These are phyloP conservation scores for Globisporangium okanoganense DNA, from an alignment of 352 stramenopile species.

Conservation along the genomic window DNA sequence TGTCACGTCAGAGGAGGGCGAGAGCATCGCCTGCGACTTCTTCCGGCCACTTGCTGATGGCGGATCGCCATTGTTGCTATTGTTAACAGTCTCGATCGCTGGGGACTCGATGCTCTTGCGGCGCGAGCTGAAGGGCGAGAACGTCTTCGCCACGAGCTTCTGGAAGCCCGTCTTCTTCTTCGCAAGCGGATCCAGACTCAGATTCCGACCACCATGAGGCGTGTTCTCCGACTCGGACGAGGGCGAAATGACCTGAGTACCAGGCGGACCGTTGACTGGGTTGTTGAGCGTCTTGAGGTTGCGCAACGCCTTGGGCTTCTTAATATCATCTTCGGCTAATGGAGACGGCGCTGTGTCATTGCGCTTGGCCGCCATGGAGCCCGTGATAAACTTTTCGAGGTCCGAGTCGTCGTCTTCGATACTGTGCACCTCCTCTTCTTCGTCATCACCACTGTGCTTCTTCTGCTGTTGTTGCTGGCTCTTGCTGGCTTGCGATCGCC, in stretches of 20 bases:
- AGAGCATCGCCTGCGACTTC: not conserved
- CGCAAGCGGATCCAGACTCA: not conserved
- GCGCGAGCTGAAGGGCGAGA: conserved; percentile 55
- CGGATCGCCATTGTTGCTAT: conserved; percentile 5
- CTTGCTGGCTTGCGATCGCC: not conserved
- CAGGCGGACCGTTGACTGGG: not conserved
- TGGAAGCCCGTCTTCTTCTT: conserved; percentile 55
- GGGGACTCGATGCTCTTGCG: conserved; percentile 23
- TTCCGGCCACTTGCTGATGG: not conserved
- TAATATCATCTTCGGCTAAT: not conserved
- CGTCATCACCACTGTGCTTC: conserved; percentile 10
- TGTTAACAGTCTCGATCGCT: conserved; percentile 1
- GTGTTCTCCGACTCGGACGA: conserved; percentile 17
- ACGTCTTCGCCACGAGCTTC: conserved; percentile 54
- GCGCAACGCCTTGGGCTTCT: not conserved
- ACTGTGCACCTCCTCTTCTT: conserved; percentile 10
- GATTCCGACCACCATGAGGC: conserved; percentile 2
- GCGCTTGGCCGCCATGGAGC: conserved; percentile 17
- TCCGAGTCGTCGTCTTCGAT: conserved; percentile 22
- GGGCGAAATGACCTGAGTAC: conserved; percentile 7
- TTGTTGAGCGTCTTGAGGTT: conserved; percentile 5
- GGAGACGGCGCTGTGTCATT: not conserved
- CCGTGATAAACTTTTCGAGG: conserved; percentile 23
- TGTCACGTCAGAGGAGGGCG: conserved; percentile 1
- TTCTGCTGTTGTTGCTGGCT: not conserved